Percentiles rank a stretch among this genome's conserved stretches.
phyloP scores from a whole-genome alignment of 495 filamentous ascomycete species.

The Melanomma pulvis-pyrius region DNA sequence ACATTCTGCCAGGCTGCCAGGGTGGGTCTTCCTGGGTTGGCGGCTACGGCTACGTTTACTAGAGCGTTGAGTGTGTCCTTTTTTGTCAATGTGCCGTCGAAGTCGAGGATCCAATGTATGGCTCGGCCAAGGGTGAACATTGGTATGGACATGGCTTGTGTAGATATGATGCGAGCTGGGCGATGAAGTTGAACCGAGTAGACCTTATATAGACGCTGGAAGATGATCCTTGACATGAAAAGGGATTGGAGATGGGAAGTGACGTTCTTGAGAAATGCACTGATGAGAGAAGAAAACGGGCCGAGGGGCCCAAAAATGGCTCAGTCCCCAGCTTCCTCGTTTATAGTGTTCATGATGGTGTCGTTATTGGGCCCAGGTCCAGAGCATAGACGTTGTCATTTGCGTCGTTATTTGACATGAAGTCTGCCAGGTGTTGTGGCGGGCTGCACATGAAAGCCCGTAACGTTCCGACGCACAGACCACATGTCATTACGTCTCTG shows the following conservation, averaged over 20 bases:
- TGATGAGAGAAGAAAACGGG: no score
- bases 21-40: neutral
- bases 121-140: neutral
- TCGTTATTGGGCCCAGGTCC: neutral
- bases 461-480: constrained; percentile 2
- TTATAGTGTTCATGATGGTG: no score
- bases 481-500: neutral
- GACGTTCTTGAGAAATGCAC: no score
- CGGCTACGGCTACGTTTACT: constrained; percentile 28
- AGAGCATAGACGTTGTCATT: neutral
- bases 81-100: constrained; percentile 46
- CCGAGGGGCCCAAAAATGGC: no score
- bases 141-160: neutral
- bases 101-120: constrained; percentile 45
- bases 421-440: neutral
- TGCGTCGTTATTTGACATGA: neutral
- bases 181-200: neutral
- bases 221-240: neutral
- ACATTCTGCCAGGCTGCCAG: neutral
- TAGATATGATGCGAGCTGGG: neutral
- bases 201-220: neutral
- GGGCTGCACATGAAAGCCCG: constrained; percentile 13
- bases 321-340: no score
- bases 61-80: constrained; percentile 42
- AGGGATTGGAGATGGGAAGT: neutral